Conservation (phyloP, 306 rosid genomes). For the Castanea crenata region DNA sequence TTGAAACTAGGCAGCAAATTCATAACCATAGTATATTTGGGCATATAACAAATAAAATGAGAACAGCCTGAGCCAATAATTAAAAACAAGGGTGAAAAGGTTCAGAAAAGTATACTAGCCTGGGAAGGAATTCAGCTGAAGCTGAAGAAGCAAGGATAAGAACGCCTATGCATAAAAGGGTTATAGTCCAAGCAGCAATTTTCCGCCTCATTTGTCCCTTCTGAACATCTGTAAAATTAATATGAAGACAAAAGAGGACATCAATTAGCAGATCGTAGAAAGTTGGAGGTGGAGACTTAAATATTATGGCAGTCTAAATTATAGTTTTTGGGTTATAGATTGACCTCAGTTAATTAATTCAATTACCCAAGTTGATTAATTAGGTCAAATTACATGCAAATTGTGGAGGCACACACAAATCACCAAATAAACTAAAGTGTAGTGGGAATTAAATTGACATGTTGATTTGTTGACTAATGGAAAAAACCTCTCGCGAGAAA, state of each 20-base stretch:
- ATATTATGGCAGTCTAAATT: neutral
- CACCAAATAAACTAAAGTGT: no score
- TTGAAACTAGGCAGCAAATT: neutral
- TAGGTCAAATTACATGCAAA: no score
- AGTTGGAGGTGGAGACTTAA: conserved; percentile 9
- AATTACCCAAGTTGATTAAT: no score
- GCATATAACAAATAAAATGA: neutral
- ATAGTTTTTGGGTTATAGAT: no score
- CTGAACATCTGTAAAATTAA: conserved; percentile 33
- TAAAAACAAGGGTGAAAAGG: neutral
- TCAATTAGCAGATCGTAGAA: conserved; percentile 13
- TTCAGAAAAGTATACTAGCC: conserved; percentile 37
- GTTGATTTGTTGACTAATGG: no score
- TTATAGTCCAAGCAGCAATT: conserved; percentile 65
- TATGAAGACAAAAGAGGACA: conserved; percentile 9
- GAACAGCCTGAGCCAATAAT: neutral
- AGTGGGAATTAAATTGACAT: no score
- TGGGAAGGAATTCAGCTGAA: conserved; percentile 52
- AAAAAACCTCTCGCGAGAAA: no score
- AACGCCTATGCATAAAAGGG: conserved; percentile 55
- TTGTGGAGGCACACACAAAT: no score
- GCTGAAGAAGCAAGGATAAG: conserved; percentile 50
- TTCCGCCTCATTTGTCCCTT: conserved; percentile 59
- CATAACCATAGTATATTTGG: neutral
- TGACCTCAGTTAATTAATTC: no score